Evolutionary conservation across 2,329 filamentous ascomycete species (phyloP), one percentile per base, ranked within the genome.

Genomic region (Penicillium glabrum): DNA sequence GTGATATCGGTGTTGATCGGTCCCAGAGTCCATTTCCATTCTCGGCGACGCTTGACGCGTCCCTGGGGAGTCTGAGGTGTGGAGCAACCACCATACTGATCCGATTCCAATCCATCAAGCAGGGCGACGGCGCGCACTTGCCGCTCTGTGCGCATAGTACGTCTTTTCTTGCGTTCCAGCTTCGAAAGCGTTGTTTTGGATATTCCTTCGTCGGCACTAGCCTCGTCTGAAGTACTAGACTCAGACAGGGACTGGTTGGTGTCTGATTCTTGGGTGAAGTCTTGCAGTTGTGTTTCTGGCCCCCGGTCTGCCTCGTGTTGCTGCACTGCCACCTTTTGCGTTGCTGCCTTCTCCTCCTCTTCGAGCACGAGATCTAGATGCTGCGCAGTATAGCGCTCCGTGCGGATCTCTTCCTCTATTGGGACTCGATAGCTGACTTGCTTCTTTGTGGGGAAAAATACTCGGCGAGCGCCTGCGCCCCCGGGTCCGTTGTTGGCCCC

Each of bases 361-460:
- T 62, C 60, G 2, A 26, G 47, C 4, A 77, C 71, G 11, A 86
- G 71, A 66, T 87, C 84, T 0, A 81, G 82, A 61, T 86, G 83
- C 37, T 80, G 79, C 51, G 81, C 71, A 5, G 79, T 82, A 69
- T 84, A 87, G 55, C 74, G 79, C 41, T 79, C 76, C 3, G 79
- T 87, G 60, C 76, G 77, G 63, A 87, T 85, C 55, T 85, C 83
- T 66, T 87, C 84, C 46, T 83, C 83, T 26, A 86, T 68, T 19
- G 82, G 80, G 13, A 74, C 75, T 21, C 80, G 77, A 67, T 86
- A 87, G 26, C 78, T 79, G 13, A 87, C 84, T 60, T 76, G 78
- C 73, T 86, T 87, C 64, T 80, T 74, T 2, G 81, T 75, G 4
- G 83, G 83, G 65, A 86, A 86, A 60, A 77, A 75, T 31, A 74